Evolutionary conservation across 306 rosid genomes (phyloP), one percentile per base, ranked within the genome.

Genomic region (Malus sieversii): DNA sequence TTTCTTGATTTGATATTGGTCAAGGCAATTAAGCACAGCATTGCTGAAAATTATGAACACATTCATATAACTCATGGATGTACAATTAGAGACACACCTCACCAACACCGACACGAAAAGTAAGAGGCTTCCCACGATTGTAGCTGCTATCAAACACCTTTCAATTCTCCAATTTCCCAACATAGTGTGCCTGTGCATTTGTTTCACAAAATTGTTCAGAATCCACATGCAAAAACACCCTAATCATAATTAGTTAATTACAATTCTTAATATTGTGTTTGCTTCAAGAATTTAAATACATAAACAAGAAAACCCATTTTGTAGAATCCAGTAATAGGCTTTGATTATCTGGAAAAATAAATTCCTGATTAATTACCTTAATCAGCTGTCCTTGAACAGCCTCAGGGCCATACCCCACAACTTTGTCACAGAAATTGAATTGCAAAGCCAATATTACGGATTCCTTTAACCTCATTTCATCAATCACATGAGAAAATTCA

Each of bases 71-170:
- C 45, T 4, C 38, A 38, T 14, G 4, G 44, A 27, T 22, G 12
- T 5, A 70, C 5, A 25, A 40, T 40, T 40, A 40, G 45, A 12
- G n/a, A 12, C 64, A 74, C 87, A 92, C 98, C 98, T 94, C 97
- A 23, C 98, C 98, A 80, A 92, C 96, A 53, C 98, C 98, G 2
- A 94, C 70, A 0, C 98, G 95, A 57, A 94, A 94, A 8, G 88
- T 79, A 42, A 94, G 92, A 6, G 98, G 98, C 80, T 84, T 84
- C 77, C 98, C 98, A 25, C 98, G 96, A 82, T 87, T 78, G 58
- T 94, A 94, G 86, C 98, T 94, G 89, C 98, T 92, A 60, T 94
- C 98, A 3, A 94, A 94, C 57, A 90, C 82, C 84, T 87, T 92
- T 59, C 98, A 97, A 78, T 87, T 88, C 84, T 94, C 98, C 87